phyloP scores from a whole-genome alignment of 2,329 filamentous ascomycete genomes.

The Aureobasidium sp. region DNA sequence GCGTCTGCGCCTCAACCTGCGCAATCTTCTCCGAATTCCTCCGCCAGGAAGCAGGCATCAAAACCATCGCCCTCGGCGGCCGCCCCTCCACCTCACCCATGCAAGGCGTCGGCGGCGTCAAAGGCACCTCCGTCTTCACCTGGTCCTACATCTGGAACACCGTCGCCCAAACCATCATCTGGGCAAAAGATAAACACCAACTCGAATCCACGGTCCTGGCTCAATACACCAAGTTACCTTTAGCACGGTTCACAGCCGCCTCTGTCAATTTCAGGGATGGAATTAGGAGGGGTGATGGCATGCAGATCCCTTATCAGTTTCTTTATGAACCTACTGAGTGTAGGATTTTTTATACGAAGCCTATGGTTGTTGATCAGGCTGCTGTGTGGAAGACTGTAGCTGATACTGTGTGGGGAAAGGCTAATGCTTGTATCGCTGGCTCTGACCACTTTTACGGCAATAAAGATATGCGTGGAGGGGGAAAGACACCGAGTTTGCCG shows the following conservation, averaged over 20 bases:
- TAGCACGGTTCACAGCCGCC: conserved; percentile 20
- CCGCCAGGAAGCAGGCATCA: conserved; percentile 37
- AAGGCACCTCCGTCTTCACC: conserved; percentile 32
- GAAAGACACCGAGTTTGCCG: background rate
- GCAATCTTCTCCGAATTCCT: conserved; percentile 41
- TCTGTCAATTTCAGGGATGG: conserved; percentile 27
- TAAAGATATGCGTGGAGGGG: background rate
- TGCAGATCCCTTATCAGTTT: conserved; percentile 43
- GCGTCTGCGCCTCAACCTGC: conserved; percentile 41
- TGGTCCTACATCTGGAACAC: conserved; percentile 19
- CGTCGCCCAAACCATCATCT: too few species aligned
- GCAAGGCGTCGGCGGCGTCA: conserved; percentile 40
- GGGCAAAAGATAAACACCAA: conserved; percentile 2
- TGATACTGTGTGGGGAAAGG: conserved; percentile 27
- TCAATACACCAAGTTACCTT: conserved; percentile 24
- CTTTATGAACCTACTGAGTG: conserved; percentile 45
- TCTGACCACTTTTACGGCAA: conserved; percentile 15
- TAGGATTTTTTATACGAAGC: conserved; percentile 46
- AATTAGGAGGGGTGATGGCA: conserved; percentile 28
- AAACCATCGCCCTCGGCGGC: conserved; percentile 38
- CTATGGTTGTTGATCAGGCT: conserved; percentile 42
- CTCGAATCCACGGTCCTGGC: conserved; percentile 23
- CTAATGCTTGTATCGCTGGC: conserved; percentile 28
- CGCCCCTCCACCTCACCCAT: conserved; percentile 35
- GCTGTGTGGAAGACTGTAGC: conserved; percentile 42